These are phyloP conservation scores for Oidiodendron maius DNA, from an alignment of 495 filamentous ascomycete species.

Conservation along the genomic window DNA sequence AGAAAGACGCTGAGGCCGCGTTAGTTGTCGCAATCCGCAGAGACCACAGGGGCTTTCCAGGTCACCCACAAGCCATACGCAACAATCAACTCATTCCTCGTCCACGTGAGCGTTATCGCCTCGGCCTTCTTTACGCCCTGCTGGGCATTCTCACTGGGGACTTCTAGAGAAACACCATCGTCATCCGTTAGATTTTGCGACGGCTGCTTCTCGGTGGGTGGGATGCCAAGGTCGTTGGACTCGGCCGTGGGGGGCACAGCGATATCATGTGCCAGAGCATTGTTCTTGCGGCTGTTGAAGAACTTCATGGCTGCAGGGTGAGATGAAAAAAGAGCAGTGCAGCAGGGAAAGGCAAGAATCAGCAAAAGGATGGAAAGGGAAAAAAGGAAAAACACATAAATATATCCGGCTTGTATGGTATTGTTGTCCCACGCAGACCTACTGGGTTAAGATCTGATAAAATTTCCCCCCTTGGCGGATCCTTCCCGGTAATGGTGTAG, in stretches of 20 bases:
- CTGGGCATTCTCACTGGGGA: slow-evolving; percentile 21
- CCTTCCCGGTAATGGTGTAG: too few relatives aligned
- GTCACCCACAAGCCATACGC: slow-evolving; percentile 38
- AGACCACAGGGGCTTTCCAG: not conserved
- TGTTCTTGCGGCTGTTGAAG: slow-evolving; percentile 4
- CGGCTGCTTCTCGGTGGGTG: not conserved
- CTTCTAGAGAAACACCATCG: not conserved
- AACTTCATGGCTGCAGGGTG: slow-evolving; percentile 18
- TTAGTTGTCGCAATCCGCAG: not conserved
- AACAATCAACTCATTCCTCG: slow-evolving; percentile 34
- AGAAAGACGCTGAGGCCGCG: slow-evolving; percentile 38
- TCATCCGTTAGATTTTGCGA: not conserved
- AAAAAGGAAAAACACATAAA: too few relatives aligned
- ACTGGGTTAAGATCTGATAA: too few relatives aligned
- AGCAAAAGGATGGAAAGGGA: too few relatives aligned
- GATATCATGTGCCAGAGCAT: slow-evolving; percentile 5
- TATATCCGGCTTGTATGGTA: too few relatives aligned
- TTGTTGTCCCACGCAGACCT: too few relatives aligned
- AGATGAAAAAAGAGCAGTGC: too few relatives aligned
- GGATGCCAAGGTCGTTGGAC: not conserved
- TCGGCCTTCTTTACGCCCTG: slow-evolving; percentile 39
- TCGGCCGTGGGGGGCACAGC: slow-evolving; percentile 3
- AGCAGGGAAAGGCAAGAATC: too few relatives aligned
- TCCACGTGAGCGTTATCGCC: slow-evolving; percentile 42
- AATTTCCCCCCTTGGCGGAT: too few relatives aligned